Conservation (phyloP, 768 basidiomycete species). For the Pisolithus tinctorius region DNA sequence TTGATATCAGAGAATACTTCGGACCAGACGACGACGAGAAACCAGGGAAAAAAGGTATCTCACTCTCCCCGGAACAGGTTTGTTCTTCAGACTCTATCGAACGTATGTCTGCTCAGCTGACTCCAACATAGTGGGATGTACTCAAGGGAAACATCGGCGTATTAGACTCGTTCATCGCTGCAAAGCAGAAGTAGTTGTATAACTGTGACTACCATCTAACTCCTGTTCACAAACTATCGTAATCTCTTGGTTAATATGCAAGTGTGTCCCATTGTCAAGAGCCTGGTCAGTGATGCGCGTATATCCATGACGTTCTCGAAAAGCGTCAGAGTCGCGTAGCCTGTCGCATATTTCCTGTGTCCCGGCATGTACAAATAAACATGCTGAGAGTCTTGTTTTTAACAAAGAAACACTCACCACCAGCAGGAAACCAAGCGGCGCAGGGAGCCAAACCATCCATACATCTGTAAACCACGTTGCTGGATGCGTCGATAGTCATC, state of each 20-base stretch:
- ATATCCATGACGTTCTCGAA: slow-evolving; percentile 61
- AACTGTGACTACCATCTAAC: background rate
- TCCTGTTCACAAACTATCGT: background rate
- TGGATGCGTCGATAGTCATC: slow-evolving; percentile 55
- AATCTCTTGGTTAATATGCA: background rate
- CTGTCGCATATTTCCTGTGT: slow-evolving; percentile 52
- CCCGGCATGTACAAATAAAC: background rate
- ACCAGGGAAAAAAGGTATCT: slow-evolving; percentile 79
- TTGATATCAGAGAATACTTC: slow-evolving; percentile 78
- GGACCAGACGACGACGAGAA: slow-evolving; percentile 51
- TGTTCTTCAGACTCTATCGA: slow-evolving; percentile 6
- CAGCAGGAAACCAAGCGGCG: slow-evolving; percentile 55
- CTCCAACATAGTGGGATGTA: slow-evolving; percentile 43
- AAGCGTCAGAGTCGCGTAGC: slow-evolving; percentile 44
- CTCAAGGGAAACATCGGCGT: slow-evolving; percentile 37
- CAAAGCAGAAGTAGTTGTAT: slow-evolving; percentile 15
- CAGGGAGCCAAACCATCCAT: slow-evolving; percentile 40
- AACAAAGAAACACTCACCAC: slow-evolving; percentile 49
- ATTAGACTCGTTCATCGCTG: slow-evolving; percentile 49
- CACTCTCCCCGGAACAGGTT: slow-evolving; percentile 60
- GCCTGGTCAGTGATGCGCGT: slow-evolving; percentile 48
- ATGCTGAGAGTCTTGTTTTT: too few relatives aligned
- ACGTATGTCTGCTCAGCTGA: background rate
- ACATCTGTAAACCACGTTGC: slow-evolving; percentile 42
- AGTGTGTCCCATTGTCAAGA: slow-evolving; percentile 25